A percentile compares a stretch with the other conserved stretches of the same genome.
These are phyloP conservation scores for Penicillium sumatraense DNA, from an alignment of 2,329 filamentous ascomycete genomes.

Conservation along the genomic window DNA sequence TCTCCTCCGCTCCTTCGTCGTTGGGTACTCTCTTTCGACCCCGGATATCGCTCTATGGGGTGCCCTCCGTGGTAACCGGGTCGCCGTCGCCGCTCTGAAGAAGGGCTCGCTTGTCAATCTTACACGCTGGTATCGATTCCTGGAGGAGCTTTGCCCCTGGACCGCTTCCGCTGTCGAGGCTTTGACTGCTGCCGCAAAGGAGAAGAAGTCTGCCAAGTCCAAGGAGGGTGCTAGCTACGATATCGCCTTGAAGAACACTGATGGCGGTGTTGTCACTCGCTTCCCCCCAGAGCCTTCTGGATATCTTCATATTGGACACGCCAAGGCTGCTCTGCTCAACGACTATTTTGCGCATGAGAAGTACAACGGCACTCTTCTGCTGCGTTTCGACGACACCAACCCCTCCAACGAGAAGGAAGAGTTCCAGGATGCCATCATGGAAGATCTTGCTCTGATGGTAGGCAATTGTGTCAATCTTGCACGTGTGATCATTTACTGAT, in stretches of 20 bases:
- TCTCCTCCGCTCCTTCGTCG: conserved; percentile 81
- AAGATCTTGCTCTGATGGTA: conserved; percentile 61
- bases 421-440: conserved; percentile 89
- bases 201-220: conserved; percentile 69
- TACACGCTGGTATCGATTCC: conserved; percentile 82
- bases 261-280: conserved; percentile 80
- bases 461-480: background rate
- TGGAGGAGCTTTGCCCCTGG: conserved; percentile 82
- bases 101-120: conserved; percentile 77
- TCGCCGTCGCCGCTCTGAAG: conserved; percentile 79
- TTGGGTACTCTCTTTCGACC: conserved; percentile 77
- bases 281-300: conserved; percentile 95
- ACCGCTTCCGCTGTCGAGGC: conserved; percentile 71
- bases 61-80: conserved; percentile 79
- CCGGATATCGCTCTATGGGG: conserved; percentile 84
- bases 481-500: background rate
- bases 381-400: conserved; percentile 97
- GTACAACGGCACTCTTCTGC: conserved; percentile 86
- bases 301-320: conserved; percentile 57
- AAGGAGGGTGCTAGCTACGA: conserved; percentile 88
- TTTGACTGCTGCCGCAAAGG: conserved; percentile 69
- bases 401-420: conserved; percentile 97
- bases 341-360: conserved; percentile 96
- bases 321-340: conserved; percentile 89
- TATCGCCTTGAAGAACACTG: conserved; percentile 80